These are phyloP conservation scores for Aspergillus panamensis DNA, from an alignment of 495 filamentous ascomycete genomes.

Conservation along the genomic window DNA sequence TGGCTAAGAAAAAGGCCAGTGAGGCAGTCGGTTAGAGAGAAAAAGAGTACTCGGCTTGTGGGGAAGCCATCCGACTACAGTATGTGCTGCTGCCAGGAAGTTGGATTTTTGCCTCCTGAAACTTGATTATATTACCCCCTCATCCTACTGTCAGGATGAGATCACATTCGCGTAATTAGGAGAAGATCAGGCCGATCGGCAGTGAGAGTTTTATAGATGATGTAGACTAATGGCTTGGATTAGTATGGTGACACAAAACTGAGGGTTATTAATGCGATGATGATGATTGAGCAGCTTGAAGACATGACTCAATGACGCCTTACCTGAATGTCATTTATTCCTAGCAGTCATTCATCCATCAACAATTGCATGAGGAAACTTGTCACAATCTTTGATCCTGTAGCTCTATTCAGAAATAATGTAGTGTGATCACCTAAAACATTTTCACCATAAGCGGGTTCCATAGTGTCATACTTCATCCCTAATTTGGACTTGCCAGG, in stretches of 20 bases:
- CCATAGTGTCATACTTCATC: neutral
- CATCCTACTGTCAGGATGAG: neutral
- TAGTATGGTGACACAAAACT: too few species aligned
- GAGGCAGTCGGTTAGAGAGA: neutral
- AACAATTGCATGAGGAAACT: too few species aligned
- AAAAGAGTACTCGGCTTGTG: neutral
- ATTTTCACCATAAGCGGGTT: neutral
- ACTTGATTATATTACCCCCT: neutral
- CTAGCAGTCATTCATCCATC: too few species aligned
- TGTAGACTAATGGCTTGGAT: too few species aligned
- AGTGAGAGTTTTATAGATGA: too few species aligned
- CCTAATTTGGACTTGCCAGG: neutral
- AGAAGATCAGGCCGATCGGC: neutral
- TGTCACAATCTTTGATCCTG: neutral
- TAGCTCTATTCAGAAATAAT: neutral
- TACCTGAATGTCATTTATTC: too few species aligned
- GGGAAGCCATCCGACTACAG: neutral
- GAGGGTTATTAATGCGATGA: too few species aligned
- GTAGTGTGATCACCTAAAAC: neutral
- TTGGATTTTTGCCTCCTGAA: neutral
- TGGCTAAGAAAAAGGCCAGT: neutral
- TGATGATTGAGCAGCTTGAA: too few species aligned
- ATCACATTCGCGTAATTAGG: conserved; percentile 6
- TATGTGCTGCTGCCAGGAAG: neutral
- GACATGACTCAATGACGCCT: too few species aligned